Evolutionary conservation across 2,329 filamentous ascomycete genomes (phyloP).

Genomic region (Thelonectria discophora): DNA sequence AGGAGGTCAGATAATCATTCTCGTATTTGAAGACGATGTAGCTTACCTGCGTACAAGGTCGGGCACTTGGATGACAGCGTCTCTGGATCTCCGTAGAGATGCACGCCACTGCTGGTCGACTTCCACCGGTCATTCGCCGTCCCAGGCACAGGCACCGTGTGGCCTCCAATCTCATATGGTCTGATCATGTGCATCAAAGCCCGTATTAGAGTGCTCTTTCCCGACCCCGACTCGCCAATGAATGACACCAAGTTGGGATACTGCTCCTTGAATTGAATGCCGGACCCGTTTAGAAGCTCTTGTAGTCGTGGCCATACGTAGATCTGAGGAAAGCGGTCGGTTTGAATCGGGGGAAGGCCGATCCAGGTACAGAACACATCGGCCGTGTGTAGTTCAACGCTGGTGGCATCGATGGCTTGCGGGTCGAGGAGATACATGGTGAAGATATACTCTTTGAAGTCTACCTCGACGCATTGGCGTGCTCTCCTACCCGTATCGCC

Average conservation of each 20-base stretch:
- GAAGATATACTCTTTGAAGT: not conserved
- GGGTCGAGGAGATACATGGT: not conserved
- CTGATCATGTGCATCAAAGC: constrained; percentile 21
- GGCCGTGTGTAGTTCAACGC: not conserved
- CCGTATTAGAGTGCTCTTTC: constrained; percentile 28
- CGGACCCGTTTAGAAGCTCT: not conserved
- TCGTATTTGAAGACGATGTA: not conserved
- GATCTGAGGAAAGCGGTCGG: not conserved
- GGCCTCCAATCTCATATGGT: not conserved
- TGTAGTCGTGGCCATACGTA: not conserved
- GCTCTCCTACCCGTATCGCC: not conserved
- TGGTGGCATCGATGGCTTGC: not conserved
- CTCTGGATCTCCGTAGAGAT: constrained; percentile 23
- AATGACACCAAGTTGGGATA: constrained; percentile 28
- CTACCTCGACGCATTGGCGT: not conserved
- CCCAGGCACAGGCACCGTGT: constrained; percentile 19
- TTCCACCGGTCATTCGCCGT: constrained; percentile 2
- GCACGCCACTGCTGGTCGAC: constrained; percentile 27
- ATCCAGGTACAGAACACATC: constrained; percentile 3
- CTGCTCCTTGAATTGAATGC: not conserved
- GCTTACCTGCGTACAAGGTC: constrained; percentile 22
- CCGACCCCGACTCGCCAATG: constrained; percentile 28
- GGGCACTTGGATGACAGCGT: constrained; percentile 15
- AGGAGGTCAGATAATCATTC: not conserved
- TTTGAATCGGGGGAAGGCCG: not conserved